Conservation (phyloP, 257 asterid species). For the Linaria vulgaris region DNA sequence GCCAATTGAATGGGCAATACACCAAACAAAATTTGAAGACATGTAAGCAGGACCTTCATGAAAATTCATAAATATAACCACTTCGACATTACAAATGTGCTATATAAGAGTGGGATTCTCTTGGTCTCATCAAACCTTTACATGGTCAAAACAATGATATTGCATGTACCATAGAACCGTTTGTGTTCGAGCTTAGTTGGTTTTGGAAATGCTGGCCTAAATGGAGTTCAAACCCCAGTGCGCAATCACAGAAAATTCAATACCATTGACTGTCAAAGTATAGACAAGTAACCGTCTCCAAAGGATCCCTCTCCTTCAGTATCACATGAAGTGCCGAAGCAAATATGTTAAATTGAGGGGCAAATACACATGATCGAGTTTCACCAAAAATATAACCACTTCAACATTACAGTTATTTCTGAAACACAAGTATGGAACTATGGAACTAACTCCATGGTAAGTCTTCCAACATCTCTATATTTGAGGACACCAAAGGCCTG, state of each 20-base stretch:
- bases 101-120: no score
- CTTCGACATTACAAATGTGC: no score
- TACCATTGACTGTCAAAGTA: neutral
- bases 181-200: no score
- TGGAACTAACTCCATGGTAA: slow-evolving; percentile 13
- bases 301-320: neutral
- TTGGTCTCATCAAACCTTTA: no score
- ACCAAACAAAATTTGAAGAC: no score
- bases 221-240: neutral
- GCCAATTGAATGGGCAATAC: no score
- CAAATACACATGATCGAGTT: slow-evolving; percentile 17
- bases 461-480: slow-evolving; percentile 16
- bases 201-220: no score
- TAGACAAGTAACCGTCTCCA: neutral
- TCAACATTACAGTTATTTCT: slow-evolving; percentile 32
- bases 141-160: no score
- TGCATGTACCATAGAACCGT: no score
- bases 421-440: slow-evolving; percentile 20
- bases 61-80: no score
- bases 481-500: slow-evolving; percentile 22
- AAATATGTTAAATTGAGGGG: slow-evolving; percentile 2
- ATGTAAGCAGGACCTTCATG: no score
- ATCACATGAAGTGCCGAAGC: neutral
- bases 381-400: slow-evolving; percentile 21
- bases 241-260: neutral